Evolutionary conservation across 169 alveolate species (phyloP), one percentile per base, ranked within the genome.

Genomic region (Plasmodium reichenowi): DNA sequence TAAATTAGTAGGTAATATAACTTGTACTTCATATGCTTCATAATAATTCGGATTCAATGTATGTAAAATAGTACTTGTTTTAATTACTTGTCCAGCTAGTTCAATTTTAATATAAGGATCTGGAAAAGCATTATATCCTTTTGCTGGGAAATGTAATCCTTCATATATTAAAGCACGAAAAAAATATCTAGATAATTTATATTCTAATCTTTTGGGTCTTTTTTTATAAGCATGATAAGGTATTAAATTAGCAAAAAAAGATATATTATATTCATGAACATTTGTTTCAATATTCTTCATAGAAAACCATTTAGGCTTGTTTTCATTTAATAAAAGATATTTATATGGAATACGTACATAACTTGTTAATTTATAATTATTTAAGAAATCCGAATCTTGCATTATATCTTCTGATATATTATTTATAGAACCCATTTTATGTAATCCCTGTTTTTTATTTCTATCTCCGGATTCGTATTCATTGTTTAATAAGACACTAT

Each of bases 111-210:
- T 83, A 75, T 88, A 86, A 2, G 94, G 94, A 24, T 91, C 91
- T 17, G 96, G 96, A 88, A 94, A 94, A 17, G 72, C 71, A 74
- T 94, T 63, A 50, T 91, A 80, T 22, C 95, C 97, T 52, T 94
- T 91, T 2, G 97, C 96, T 4, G 97, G 97, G 24, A 96, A 92
- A 67, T 96, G 96, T 78, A 96, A 87, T 15, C 97, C 98, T 75
- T 96, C 98, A 74, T 96, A 96, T 24, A 96, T 93, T 88, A 96
- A 92, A 10, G 98, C 93, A 24, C 98, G 93, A 52, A 93, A 96
- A 64, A 88, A 92, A 78, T 89, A 94, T 47, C 89, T 88, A 47
- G 94, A 71, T 38, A 96, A 89, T 66, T 92, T 92, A 88, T 96
- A 96, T 64, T 93, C 96, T 56, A 96, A 88, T n/a, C 98, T 85